These are phyloP conservation scores for Solanum virginianum DNA, from an alignment of 257 asterid genomes.

Conservation along the genomic window DNA sequence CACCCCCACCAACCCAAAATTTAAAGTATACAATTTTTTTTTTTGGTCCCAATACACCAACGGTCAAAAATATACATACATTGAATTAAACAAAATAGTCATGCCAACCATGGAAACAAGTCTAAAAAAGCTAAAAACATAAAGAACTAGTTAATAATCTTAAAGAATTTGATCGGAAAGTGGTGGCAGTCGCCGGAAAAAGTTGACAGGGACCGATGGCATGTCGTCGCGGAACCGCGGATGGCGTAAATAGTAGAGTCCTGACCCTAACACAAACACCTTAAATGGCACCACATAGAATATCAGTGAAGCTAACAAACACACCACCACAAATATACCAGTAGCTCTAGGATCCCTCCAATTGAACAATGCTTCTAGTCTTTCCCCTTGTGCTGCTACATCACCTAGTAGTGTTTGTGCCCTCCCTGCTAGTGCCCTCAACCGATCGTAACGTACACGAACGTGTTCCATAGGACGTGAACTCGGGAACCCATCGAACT, in stretches of 20 bases:
- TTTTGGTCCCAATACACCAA: background rate
- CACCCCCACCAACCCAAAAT: background rate
- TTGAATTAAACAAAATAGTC: background rate
- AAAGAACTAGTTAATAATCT: background rate
- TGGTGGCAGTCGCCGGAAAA: conserved; percentile 76
- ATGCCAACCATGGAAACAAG: background rate
- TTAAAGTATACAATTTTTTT: background rate
- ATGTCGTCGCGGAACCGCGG: conserved; percentile 81
- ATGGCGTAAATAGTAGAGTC: conserved; percentile 73
- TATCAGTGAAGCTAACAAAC: conserved; percentile 51
- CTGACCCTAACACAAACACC: conserved; percentile 45
- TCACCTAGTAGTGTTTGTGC: conserved; percentile 81
- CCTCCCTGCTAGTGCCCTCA: conserved; percentile 73
- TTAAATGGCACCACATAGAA: conserved; percentile 66
- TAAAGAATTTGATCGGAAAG: conserved; percentile 45
- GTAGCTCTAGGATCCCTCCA: conserved; percentile 93
- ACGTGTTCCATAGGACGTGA: conserved; percentile 46
- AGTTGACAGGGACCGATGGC: conserved; percentile 74
- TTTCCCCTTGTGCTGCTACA: conserved; percentile 82
- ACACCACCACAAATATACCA: conserved; percentile 52
- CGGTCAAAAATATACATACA: background rate
- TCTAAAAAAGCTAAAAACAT: background rate
- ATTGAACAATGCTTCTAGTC: conserved; percentile 75
- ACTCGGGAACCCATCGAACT: conserved; percentile 70
- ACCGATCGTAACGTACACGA: conserved; percentile 50